Base-by-base conservation (phyloP, 2,329 filamentous ascomycete species). In the Neonectria faginata region DNA sequence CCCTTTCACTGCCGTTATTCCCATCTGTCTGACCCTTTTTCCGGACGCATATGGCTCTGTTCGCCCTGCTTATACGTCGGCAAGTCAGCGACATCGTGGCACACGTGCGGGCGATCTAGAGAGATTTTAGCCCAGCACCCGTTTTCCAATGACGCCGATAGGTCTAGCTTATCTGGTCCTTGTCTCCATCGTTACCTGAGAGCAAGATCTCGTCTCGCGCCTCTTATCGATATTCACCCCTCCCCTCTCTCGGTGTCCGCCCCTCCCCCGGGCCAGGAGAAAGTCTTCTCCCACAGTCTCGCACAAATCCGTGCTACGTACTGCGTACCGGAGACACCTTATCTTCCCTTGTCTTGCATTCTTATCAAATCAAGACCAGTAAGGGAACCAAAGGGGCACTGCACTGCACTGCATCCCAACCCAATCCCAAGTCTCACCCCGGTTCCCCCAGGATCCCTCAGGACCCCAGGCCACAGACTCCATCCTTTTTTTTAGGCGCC, bases 101-200 rank as follows among this genome's bases (percentile, higher is more conserved):
- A 71, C 64, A 50, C 62, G 61, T 47, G 62, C 53, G 45, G 59
- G 54, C 59, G 67, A 65, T 65, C 47, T 55, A 64, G 65, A 52
- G 61, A 60, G 42, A 58, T 66, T 57, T 64, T 61, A 59, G 54
- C 48, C 51, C 64, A 61, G 51, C 52, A 60, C 33, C 62, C 50
- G 44, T 67, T 67, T 60, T 62, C 67, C 80, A 83, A 87, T 88
- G 85, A 86, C 84, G 80, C 81, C 79, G 81, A 86, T 85, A 85
- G 85, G 81, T 79, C 60, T 81, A 78, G 81, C 84, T 85, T 86
- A 86, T 86, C 84, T 87, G 74, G 80, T 85, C 76, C 80, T 85
- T 71, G 80, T 78, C 76, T 83, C 84, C 67, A 81, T 86, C 76
- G 78, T 85, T 77, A 85, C 84, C 77, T 85, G 73, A 85, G 67